Conservation (phyloP, 352 stramenopile genomes). For the Globisporangium cylindrosporum region DNA sequence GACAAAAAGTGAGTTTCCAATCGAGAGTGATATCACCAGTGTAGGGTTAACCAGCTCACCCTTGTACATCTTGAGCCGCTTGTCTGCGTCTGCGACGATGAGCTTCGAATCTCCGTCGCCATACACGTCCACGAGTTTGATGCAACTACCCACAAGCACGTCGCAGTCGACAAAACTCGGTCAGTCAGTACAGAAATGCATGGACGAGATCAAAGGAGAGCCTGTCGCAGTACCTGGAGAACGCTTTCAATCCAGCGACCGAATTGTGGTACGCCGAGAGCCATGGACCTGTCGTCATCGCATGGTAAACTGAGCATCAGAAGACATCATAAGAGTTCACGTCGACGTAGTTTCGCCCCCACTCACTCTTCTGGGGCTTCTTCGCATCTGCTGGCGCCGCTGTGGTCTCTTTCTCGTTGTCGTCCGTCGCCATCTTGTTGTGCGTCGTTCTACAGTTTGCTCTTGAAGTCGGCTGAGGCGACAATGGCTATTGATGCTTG, state of each 20-base stretch:
- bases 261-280: conserved; percentile 89
- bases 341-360: background rate
- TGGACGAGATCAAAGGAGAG: background rate
- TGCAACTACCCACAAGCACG: conserved; percentile 31
- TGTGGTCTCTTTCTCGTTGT: conserved; percentile 11
- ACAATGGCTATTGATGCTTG: background rate
- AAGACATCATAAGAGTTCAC: background rate
- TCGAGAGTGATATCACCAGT: background rate
- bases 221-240: conserved; percentile 35
- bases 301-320: background rate
- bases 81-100: conserved; percentile 74
- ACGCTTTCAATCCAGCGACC: conserved; percentile 85
- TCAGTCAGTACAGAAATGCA: background rate
- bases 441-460: background rate
- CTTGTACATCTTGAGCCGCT: conserved; percentile 88
- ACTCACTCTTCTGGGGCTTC: conserved; percentile 21
- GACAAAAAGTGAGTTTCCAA: background rate
- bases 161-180: background rate
- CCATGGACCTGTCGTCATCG: conserved; percentile 49
- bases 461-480: background rate
- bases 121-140: conserved; percentile 80
- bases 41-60: conserved; percentile 17
- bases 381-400: conserved; percentile 5
- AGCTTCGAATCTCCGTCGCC: conserved; percentile 83
- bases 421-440: conserved; percentile 8